phyloP scores from a whole-genome alignment of 108 stramenopile genomes.

The Cyclostephanos invisitatus region DNA sequence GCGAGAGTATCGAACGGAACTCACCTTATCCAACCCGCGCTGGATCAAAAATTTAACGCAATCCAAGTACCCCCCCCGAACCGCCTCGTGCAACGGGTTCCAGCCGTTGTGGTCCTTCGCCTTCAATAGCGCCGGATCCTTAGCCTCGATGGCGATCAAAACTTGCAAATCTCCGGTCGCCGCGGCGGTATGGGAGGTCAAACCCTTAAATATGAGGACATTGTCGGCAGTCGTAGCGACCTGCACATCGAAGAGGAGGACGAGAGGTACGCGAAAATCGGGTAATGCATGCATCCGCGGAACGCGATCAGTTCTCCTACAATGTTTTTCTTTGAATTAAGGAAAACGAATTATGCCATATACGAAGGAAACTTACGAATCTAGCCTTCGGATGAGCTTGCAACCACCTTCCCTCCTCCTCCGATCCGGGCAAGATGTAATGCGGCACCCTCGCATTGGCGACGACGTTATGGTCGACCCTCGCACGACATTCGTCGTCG shows the following conservation, averaged over 20 bases:
- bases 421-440: conserved; percentile 37
- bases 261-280: neutral
- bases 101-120: conserved; percentile 78
- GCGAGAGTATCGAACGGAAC: neutral
- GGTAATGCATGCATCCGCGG: neutral
- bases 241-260: neutral
- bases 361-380: conserved; percentile 27
- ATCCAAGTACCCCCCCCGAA: conserved; percentile 66
- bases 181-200: conserved; percentile 62
- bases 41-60: conserved; percentile 56
- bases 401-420: conserved; percentile 33
- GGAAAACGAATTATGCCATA: neutral
- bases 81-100: conserved; percentile 84
- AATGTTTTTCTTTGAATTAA: neutral
- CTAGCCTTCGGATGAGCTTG: conserved; percentile 34
- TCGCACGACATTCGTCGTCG: conserved; percentile 14
- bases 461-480: conserved; percentile 30
- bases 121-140: conserved; percentile 49
- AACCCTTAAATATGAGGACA: conserved; percentile 7
- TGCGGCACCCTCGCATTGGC: conserved; percentile 10
- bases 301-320: neutral
- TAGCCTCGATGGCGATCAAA: conserved; percentile 49
- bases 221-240: conserved; percentile 6
- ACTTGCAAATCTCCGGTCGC: conserved; percentile 51
- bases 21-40: conserved; percentile 36